Base-by-base conservation (phyloP, 2,329 filamentous ascomycete species). In the Ophiostoma piceae region DNA sequence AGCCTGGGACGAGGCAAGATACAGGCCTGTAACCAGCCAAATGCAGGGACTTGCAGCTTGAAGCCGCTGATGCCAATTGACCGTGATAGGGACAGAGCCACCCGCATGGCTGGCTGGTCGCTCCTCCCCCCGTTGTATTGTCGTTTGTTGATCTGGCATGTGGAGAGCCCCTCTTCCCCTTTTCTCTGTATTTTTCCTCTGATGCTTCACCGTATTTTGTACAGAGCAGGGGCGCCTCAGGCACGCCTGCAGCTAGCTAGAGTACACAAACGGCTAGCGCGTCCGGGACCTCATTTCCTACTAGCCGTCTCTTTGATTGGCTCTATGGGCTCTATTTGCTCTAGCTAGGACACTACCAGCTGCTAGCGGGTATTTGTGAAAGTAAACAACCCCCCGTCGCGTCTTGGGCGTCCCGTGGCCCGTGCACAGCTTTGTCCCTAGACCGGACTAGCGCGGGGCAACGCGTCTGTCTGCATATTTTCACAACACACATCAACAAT, bases 401-500 rank as follows among this genome's bases (percentile, higher is more conserved):
- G 68, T 71, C 68, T 66, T 60, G 57, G 37, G 37, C 65, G 64
- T 57, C 19, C 1, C 19, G 16, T 64, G 71, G 72, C 51, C 69
- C 65, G 71, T 74, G 73, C 71, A n/a, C 8, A 72, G 69, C 72
- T 74, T 11, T 66, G 32, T 68, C 68, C 71, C 67, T 62, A 22
- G 60, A 67, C 1, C 1, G 26, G 66, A 66, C 72, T 74, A 74
- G 73, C 70, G 72, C 69, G 70, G 69, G 67, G 68, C 26, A 70
- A 60, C 60, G 67, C 66, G 69, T 68, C 60, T 47, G 57, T 14
- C 57, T 32, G 32, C 67, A 39, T 68, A n/a, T 35, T 67, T 14
- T 37, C 51, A 26, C n/a, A 8, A 57, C 51, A 19, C 41, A 41
- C 29, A 41, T 57, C 19, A 51, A 57, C 51, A 57, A 26, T 57